phyloP scores from a whole-genome alignment of 169 alveolate genomes.

The Eimeria maxima region DNA sequence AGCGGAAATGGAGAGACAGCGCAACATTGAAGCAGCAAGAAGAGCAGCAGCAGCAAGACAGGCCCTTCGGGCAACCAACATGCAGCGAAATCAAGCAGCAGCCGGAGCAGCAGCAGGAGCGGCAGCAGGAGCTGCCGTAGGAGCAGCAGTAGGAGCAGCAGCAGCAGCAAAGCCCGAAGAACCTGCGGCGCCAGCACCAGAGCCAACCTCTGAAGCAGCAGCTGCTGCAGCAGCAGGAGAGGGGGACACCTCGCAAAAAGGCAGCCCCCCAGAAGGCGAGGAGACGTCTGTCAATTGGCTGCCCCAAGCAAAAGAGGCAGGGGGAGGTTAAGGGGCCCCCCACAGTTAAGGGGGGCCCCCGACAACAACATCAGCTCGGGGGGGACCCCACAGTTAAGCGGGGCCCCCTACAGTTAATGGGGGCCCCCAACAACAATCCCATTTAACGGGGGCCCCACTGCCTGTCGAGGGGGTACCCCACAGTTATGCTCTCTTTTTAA shows the following conservation, averaged over 20 bases:
- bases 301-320: conserved; percentile 7
- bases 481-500: not conserved
- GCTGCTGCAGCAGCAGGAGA: conserved; percentile 35
- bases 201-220: not conserved
- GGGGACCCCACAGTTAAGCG: not conserved
- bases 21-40: conserved; percentile 1
- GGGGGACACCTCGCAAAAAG: not conserved
- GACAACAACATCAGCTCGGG: not conserved
- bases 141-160: not conserved
- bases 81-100: not conserved
- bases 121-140: not conserved
- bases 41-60: conserved; percentile 52
- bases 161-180: not conserved
- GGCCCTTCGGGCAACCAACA: not conserved
- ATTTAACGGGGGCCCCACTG: not conserved
- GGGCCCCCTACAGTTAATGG: not conserved
- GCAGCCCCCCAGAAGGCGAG: not conserved
- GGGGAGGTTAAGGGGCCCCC: not conserved
- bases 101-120: not conserved
- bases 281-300: conserved; percentile 39
- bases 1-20: not conserved
- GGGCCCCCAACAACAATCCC: not conserved
- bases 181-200: not conserved
- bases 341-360: conserved; percentile 14
- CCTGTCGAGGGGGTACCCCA: conserved; percentile 7